These are phyloP conservation scores for Paraphaeosphaeria minitans DNA, from an alignment of 2,329 filamentous ascomycete species.

Conservation along the genomic window DNA sequence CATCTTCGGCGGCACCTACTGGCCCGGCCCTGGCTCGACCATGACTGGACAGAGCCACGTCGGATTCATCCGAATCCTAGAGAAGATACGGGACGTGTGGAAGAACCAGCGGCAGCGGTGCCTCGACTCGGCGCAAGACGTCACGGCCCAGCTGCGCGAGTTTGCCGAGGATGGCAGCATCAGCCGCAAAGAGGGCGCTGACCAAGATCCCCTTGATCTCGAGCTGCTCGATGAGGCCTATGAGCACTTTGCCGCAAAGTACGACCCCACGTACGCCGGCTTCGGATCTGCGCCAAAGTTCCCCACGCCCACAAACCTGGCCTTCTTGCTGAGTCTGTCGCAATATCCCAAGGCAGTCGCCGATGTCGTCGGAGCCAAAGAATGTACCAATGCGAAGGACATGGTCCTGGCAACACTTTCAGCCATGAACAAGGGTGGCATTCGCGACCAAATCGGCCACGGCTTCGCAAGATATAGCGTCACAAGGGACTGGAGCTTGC, in stretches of 20 bases:
- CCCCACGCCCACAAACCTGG: conserved; percentile 81
- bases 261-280: conserved; percentile 77
- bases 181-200: conserved; percentile 49
- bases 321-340: conserved; percentile 77
- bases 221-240: conserved; percentile 92
- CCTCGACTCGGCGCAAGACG: conserved; percentile 80
- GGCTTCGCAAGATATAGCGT: conserved; percentile 87
- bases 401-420: conserved; percentile 84
- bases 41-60: conserved; percentile 59
- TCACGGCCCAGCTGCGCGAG: conserved; percentile 77
- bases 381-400: conserved; percentile 72
- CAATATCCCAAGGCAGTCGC: conserved; percentile 73
- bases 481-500: conserved; percentile 88
- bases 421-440: conserved; percentile 74
- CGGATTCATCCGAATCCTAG: conserved; percentile 82
- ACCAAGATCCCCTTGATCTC: conserved; percentile 77
- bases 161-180: conserved; percentile 89
- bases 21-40: conserved; percentile 76
- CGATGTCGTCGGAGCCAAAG: conserved; percentile 84
- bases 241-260: conserved; percentile 73
- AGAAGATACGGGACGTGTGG: conserved; percentile 79
- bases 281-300: conserved; percentile 84
- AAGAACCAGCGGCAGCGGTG: conserved; percentile 81
- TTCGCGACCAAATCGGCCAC: conserved; percentile 76
- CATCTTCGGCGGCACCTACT: conserved; percentile 95